phyloP scores from a whole-genome alignment of 495 filamentous ascomycete species.

The Ascobolus immersus region DNA sequence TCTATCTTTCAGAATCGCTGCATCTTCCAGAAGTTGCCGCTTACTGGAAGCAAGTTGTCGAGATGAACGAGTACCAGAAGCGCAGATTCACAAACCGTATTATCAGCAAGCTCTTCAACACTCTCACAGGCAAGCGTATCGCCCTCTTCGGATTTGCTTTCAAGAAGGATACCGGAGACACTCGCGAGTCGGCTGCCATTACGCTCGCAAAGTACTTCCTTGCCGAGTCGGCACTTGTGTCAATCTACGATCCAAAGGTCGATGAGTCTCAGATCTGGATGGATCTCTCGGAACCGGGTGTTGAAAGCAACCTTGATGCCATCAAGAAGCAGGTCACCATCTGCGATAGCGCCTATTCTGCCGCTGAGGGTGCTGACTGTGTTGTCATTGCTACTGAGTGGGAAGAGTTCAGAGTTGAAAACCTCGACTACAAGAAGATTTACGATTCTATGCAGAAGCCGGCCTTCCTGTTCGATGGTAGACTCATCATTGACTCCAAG shows the following conservation, averaged over 20 bases:
- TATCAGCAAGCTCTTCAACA: slow-evolving; percentile 40
- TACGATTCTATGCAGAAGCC: slow-evolving; percentile 35
- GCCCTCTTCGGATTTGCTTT: slow-evolving; percentile 55
- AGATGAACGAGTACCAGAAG: slow-evolving; percentile 56
- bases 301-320: slow-evolving; percentile 12
- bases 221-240: slow-evolving; percentile 33
- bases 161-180: slow-evolving; percentile 62
- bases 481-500: slow-evolving; percentile 31
- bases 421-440: slow-evolving; percentile 14
- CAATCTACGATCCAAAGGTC: slow-evolving; percentile 46
- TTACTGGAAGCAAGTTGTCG: slow-evolving; percentile 49
- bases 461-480: slow-evolving; percentile 46
- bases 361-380: slow-evolving; percentile 27
- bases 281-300: slow-evolving; percentile 14
- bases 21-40: slow-evolving; percentile 45
- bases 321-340: slow-evolving; percentile 20
- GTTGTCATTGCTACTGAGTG: slow-evolving; percentile 39
- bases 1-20: slow-evolving; percentile 46
- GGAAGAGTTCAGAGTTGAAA: slow-evolving; percentile 29
- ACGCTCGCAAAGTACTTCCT: slow-evolving; percentile 38
- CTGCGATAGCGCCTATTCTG: slow-evolving; percentile 26
- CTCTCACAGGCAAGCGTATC: slow-evolving; percentile 43
- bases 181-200: slow-evolving; percentile 44
- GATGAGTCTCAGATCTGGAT: slow-evolving; percentile 14
- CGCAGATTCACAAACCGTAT: slow-evolving; percentile 38